Conservation (phyloP, 2,329 filamentous ascomycete genomes). For the Calycina herbarum region DNA sequence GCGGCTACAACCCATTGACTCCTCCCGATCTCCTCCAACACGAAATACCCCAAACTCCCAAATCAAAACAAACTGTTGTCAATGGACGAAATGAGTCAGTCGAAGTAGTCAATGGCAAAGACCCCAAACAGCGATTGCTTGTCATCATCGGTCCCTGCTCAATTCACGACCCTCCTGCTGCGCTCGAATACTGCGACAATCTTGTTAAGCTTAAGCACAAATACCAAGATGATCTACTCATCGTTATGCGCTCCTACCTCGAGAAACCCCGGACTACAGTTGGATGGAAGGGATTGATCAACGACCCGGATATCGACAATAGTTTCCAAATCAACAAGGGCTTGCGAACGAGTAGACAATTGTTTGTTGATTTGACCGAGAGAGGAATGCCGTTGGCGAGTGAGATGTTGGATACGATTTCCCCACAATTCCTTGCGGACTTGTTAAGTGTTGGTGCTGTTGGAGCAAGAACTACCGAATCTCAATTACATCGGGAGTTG, state of each 20-base stretch:
- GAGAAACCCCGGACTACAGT: slow-evolving; percentile 98
- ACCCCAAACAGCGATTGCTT: slow-evolving; percentile 58
- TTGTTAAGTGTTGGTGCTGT: slow-evolving; percentile 88
- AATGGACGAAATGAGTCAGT: slow-evolving; percentile 63
- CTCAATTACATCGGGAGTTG: slow-evolving; percentile 90
- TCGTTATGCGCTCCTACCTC: slow-evolving; percentile 97
- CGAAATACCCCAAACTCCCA: slow-evolving; percentile 66
- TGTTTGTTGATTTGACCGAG: slow-evolving; percentile 89
- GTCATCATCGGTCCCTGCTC: slow-evolving; percentile 95
- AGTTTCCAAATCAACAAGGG: slow-evolving; percentile 99
- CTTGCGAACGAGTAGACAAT: slow-evolving; percentile 77
- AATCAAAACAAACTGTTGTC: slow-evolving; percentile 54
- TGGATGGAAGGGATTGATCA: slow-evolving; percentile 98
- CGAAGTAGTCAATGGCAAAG: slow-evolving; percentile 67
- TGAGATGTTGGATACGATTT: slow-evolving; percentile 98
- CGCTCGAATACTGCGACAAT: slow-evolving; percentile 88
- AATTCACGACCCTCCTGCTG: slow-evolving; percentile 90
- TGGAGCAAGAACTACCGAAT: slow-evolving; percentile 95
- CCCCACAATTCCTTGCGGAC: slow-evolving; percentile 94
- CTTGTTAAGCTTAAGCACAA: slow-evolving; percentile 81
- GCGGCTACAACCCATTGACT: slow-evolving; percentile 90
- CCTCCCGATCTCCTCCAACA: slow-evolving; percentile 93
- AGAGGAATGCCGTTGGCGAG: slow-evolving; percentile 95
- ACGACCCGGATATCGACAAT: slow-evolving; percentile 97
- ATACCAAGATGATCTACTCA: slow-evolving; percentile 83